phyloP scores from a whole-genome alignment of 768 basidiomycete species.

The Chiua virens region DNA sequence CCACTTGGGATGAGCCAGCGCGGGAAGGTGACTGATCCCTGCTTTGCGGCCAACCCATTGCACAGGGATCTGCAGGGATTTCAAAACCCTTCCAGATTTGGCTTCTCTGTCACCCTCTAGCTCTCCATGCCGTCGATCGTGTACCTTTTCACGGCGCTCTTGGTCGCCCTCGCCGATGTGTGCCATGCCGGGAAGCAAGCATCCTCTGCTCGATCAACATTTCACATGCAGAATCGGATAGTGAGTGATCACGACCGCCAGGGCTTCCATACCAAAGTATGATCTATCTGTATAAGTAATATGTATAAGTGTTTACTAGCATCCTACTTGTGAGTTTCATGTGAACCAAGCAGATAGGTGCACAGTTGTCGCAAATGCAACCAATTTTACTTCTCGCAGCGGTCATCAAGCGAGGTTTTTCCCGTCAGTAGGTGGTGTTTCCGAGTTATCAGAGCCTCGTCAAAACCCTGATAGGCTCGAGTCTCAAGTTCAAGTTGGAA shows the following conservation, averaged over 20 bases:
- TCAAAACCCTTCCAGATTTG: background rate
- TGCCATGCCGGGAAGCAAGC: constrained; percentile 16
- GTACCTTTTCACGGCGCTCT: constrained; percentile 43
- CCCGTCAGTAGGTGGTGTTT: too few relatives aligned
- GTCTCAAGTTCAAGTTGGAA: too few relatives aligned
- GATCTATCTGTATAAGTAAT: too few relatives aligned
- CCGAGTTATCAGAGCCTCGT: too few relatives aligned
- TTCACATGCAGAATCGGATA: constrained; percentile 29
- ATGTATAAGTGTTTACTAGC: too few relatives aligned
- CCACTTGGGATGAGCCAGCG: constrained; percentile 17
- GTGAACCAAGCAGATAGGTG: too few relatives aligned
- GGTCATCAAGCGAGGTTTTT: too few relatives aligned
- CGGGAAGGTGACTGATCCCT: background rate
- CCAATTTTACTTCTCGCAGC: too few relatives aligned
- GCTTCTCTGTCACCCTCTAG: constrained; percentile 12
- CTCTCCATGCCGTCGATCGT: constrained; percentile 37
- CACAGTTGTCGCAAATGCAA: too few relatives aligned
- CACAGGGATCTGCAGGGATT: constrained; percentile 9
- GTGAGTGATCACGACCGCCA: constrained; percentile 22
- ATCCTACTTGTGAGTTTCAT: too few relatives aligned
- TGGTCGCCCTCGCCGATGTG: constrained; percentile 39
- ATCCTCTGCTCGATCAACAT: constrained; percentile 20
- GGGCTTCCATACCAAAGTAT: too few relatives aligned
- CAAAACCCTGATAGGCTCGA: too few relatives aligned
- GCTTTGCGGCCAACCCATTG: constrained; percentile 7